Conservation (phyloP, 1,139 yeast genomes). For the Chernovozyma sophiae-reginae region DNA sequence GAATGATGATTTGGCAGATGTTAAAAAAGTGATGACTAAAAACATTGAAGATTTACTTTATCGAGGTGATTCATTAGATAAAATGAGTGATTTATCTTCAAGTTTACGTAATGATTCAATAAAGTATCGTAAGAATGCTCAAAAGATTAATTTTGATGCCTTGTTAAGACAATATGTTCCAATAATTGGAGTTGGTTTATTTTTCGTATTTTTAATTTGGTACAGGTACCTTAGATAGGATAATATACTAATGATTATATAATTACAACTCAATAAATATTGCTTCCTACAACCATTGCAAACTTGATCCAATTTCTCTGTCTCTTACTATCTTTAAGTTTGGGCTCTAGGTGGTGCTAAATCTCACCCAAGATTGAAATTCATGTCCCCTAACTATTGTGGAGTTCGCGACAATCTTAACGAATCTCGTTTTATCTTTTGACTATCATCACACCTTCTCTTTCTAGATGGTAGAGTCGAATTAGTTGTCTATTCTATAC, state of each 20-base stretch:
- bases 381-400: too few species aligned
- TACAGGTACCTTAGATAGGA: slow-evolving; percentile 57
- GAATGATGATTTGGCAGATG: slow-evolving; percentile 87
- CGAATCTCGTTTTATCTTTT: too few species aligned
- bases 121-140: slow-evolving; percentile 87
- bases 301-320: too few species aligned
- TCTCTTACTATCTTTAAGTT: too few species aligned
- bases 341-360: too few species aligned
- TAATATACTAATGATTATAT: neutral
- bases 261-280: too few species aligned
- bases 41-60: slow-evolving; percentile 91
- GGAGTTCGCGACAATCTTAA: too few species aligned
- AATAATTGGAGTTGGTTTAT: slow-evolving; percentile 63
- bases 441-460: too few species aligned
- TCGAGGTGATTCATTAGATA: slow-evolving; percentile 91
- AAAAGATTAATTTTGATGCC: slow-evolving; percentile 85
- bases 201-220: slow-evolving; percentile 78
- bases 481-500: too few species aligned
- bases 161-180: slow-evolving; percentile 88
- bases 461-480: too few species aligned
- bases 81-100: slow-evolving; percentile 84
- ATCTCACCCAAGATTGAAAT: too few species aligned
- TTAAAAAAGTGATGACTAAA: slow-evolving; percentile 91
- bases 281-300: too few species aligned
- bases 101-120: slow-evolving; percentile 77